Evolutionary conservation across 1,284 basidiomycete genomes (phyloP).

Genomic region (Xerocomus minutiporus): DNA sequence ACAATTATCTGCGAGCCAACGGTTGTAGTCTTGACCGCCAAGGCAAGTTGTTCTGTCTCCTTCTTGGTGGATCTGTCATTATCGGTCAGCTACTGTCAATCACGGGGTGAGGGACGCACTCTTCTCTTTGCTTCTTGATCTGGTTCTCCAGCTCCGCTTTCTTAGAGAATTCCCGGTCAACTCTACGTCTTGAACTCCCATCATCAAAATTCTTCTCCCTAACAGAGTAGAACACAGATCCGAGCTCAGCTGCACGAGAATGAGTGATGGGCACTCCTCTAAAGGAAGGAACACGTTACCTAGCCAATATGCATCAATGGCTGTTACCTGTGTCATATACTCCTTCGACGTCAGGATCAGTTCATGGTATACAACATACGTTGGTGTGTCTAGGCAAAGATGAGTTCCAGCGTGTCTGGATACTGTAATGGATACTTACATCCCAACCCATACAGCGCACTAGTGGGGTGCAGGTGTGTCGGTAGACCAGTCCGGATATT

Average conservation of each 20-base stretch:
- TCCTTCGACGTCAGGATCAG: constrained; percentile 91
- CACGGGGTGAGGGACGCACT: constrained; percentile 48
- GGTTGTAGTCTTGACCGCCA: constrained; percentile 54
- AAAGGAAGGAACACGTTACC: constrained; percentile 41
- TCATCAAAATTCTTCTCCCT: constrained; percentile 95
- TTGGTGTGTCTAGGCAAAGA: constrained; percentile 72
- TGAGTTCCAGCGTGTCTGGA: not conserved
- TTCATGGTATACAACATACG: constrained; percentile 97
- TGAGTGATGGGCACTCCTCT: constrained; percentile 7
- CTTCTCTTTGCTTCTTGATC: constrained; percentile 83
- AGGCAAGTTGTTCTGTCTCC: constrained; percentile 55
- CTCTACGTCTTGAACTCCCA: constrained; percentile 63
- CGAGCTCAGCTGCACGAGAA: constrained; percentile 69
- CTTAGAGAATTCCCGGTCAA: constrained; percentile 86
- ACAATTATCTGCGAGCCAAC: constrained; percentile 70
- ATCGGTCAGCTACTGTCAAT: constrained; percentile 3
- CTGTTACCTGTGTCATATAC: constrained; percentile 96
- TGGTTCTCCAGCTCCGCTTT: constrained; percentile 86
- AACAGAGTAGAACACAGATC: constrained; percentile 92
- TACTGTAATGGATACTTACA: constrained; percentile 50
- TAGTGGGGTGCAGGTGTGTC: constrained; percentile 93
- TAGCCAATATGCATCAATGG: constrained; percentile 94
- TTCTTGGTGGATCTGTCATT: constrained; percentile 54
- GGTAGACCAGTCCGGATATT: constrained; percentile 94
- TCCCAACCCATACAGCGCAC: constrained; percentile 92